phyloP scores from a whole-genome alignment of 202 grass and related monocot genomes.

The Saccharum hybrid region DNA sequence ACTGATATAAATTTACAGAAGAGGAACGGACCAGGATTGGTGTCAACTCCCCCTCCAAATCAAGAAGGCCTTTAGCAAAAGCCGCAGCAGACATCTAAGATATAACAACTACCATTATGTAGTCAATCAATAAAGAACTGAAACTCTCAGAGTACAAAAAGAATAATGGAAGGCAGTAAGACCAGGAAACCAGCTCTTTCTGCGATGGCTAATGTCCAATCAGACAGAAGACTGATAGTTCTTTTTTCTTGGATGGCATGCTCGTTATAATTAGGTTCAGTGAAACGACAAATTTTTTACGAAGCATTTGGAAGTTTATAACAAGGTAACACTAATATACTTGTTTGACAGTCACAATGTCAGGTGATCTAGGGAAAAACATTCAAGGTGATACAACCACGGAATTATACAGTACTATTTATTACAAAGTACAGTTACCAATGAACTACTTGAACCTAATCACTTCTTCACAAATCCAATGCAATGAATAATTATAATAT shows the following conservation, averaged over 20 bases:
- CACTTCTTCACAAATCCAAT: slow-evolving; percentile 2
- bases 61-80: slow-evolving; percentile 99
- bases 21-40: slow-evolving; percentile 83
- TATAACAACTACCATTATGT: slow-evolving; percentile 35
- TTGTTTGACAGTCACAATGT: background rate
- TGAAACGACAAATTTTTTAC: background rate
- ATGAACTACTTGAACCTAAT: background rate
- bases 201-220: background rate
- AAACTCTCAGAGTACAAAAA: slow-evolving; percentile 23
- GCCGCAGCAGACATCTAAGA: slow-evolving; percentile 92
- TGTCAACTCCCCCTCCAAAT: slow-evolving; percentile 93
- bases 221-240: background rate
- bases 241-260: background rate
- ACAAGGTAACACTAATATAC: slow-evolving; percentile 20
- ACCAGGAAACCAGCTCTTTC: slow-evolving; percentile 3
- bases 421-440: background rate
- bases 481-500: background rate
- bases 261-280: slow-evolving; percentile 10
- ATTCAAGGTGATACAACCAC: slow-evolving; percentile 12
- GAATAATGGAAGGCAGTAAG: slow-evolving; percentile 11
- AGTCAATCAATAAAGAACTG: slow-evolving; percentile 45
- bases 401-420: background rate
- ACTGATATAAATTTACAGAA: slow-evolving; percentile 38
- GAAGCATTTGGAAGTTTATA: slow-evolving; percentile 28
- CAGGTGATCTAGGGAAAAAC: slow-evolving; percentile 19